Percentiles rank a stretch among this genome's conserved stretches.
Evolutionary conservation across 1,284 basidiomycete genomes (phyloP).

Genomic region (Ceratobasidium theobromae): DNA sequence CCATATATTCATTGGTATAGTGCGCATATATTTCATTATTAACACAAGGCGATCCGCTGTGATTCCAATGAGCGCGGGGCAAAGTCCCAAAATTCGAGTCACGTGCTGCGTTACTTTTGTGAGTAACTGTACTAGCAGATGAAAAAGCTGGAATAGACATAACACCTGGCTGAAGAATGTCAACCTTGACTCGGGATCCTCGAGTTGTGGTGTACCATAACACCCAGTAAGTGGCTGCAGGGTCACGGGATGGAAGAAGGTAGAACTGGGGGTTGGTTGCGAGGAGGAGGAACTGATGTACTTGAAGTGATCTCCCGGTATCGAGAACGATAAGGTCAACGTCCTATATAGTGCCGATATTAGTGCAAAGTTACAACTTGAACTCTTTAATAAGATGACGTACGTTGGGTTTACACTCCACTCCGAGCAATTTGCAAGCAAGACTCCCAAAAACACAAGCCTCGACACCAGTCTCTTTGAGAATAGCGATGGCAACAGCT

Average conservation of each 20-base stretch:
- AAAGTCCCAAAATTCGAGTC: no score
- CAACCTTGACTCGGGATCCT: neutral
- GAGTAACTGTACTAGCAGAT: no score
- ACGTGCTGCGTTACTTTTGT: no score
- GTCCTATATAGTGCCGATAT: no score
- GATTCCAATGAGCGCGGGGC: no score
- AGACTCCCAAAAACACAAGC: slow-evolving; percentile 3
- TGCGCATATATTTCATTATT: no score
- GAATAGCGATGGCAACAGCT: neutral
- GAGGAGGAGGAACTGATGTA: neutral
- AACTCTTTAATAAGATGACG: neutral
- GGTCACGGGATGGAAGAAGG: neutral
- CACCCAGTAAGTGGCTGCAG: neutral
- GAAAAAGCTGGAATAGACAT: slow-evolving; percentile 1
- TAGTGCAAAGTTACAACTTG: no score
- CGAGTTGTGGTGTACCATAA: neutral
- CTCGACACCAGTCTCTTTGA: neutral
- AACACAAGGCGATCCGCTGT: no score
- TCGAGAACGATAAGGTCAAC: neutral
- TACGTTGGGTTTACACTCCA: neutral
- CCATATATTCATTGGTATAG: no score
- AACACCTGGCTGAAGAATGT: slow-evolving; percentile 9
- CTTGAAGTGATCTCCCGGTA: neutral
- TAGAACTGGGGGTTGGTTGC: neutral
- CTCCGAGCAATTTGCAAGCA: slow-evolving; percentile 7